A percentile compares a stretch with the other conserved stretches of the same genome.
phyloP scores from a whole-genome alignment of 2,329 filamentous ascomycete species.

The Dactylellina drechsleri region DNA sequence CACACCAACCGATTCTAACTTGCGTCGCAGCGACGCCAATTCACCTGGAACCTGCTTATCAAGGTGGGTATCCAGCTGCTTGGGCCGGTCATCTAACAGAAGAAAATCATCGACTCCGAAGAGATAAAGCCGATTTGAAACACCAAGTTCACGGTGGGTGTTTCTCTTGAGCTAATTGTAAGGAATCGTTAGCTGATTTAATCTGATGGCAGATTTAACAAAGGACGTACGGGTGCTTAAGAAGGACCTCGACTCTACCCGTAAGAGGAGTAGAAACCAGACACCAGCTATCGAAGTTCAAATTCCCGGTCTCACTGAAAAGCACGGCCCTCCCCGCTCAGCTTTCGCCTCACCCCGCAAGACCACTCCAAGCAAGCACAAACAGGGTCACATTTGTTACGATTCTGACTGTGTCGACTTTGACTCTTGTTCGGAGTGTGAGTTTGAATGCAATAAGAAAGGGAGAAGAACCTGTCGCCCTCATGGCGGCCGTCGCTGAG shows the following conservation, averaged over 20 bases:
- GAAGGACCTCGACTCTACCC: conserved; percentile 22
- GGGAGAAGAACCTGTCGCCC: conserved; percentile 44
- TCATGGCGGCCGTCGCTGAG: conserved; percentile 24
- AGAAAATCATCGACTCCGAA: conserved; percentile 40
- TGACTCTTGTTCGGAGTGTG: conserved; percentile 51
- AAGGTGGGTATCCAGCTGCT: background rate
- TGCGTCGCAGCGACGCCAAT: conserved; percentile 26
- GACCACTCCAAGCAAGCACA: conserved; percentile 23
- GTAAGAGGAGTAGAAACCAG: background rate
- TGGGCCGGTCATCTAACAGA: conserved; percentile 11
- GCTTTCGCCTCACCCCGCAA: background rate
- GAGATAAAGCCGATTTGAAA: conserved; percentile 32
- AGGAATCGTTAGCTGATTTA: conserved; percentile 14
- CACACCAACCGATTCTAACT: background rate
- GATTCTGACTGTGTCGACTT: conserved; percentile 41
- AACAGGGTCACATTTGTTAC: conserved; percentile 34
- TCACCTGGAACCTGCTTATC: conserved; percentile 20
- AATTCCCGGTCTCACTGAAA: conserved; percentile 12
- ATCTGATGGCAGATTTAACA: conserved; percentile 19
- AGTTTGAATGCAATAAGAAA: conserved; percentile 36
- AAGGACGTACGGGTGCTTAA: conserved; percentile 35
- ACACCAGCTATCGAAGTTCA: conserved; percentile 27
- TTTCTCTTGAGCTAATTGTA: conserved; percentile 7
- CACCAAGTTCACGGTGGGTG: conserved; percentile 25
- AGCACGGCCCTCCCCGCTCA: conserved; percentile 16